Percentiles rank a stretch among this genome's conserved stretches.
These are phyloP conservation scores for Trematosphaeria pertusa DNA, from an alignment of 2,329 filamentous ascomycete genomes.

Conservation along the genomic window DNA sequence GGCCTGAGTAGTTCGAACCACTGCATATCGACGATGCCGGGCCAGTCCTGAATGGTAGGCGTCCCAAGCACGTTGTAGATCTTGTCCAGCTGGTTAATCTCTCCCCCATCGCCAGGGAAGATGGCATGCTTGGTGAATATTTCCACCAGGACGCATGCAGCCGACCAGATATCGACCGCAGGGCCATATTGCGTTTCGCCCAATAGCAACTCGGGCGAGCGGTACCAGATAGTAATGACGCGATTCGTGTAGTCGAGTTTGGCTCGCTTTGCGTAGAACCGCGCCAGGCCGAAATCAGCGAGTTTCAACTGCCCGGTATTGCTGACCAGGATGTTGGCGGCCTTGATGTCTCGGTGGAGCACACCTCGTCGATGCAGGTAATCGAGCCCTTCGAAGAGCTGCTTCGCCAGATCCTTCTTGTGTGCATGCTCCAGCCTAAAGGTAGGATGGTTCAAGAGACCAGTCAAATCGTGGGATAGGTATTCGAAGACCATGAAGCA, in stretches of 20 bases:
- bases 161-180: constrained; percentile 96
- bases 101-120: constrained; percentile 94
- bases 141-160: constrained; percentile 94
- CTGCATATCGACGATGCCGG: constrained; percentile 87
- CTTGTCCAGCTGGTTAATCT: constrained; percentile 94
- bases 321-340: constrained; percentile 94
- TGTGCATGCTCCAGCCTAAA: constrained; percentile 85
- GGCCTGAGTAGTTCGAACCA: constrained; percentile 95
- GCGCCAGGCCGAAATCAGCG: constrained; percentile 93
- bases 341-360: constrained; percentile 96
- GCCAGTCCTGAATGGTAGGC: constrained; percentile 84
- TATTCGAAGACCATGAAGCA: constrained; percentile 99
- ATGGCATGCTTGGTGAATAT: constrained; percentile 94
- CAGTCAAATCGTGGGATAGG: constrained; percentile 92
- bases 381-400: constrained; percentile 91
- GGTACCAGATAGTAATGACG: constrained; percentile 99
- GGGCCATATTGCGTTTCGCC: constrained; percentile 96
- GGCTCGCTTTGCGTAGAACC: constrained; percentile 92
- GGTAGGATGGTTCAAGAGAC: constrained; percentile 90
- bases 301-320: constrained; percentile 88
- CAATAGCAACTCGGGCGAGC: constrained; percentile 89
- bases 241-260: constrained; percentile 97
- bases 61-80: constrained; percentile 94
- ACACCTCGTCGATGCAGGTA: constrained; percentile 95
- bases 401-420: constrained; percentile 90